These are phyloP conservation scores for Waltiozyma sp. DNA, from an alignment of 1,139 yeast species.

Conservation along the genomic window DNA sequence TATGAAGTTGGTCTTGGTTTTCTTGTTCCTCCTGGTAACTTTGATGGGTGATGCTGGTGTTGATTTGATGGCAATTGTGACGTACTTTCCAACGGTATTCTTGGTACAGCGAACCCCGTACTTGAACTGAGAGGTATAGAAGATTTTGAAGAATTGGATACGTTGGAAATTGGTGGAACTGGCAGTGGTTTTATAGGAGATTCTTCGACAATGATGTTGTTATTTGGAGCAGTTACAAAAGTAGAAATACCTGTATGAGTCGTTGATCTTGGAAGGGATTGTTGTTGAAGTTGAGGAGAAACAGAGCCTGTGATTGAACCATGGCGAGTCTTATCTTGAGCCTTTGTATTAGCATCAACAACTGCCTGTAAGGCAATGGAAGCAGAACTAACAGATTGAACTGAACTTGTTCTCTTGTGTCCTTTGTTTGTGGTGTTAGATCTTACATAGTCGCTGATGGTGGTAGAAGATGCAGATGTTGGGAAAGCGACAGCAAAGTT, in stretches of 20 bases:
- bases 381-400: conserved; percentile 30
- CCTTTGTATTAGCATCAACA: conserved; percentile 35
- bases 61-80: conserved; percentile 7
- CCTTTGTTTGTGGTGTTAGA: conserved; percentile 9
- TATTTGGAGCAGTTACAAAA: conserved; percentile 30
- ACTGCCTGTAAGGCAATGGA: conserved; percentile 60
- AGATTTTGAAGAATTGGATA: conserved; percentile 2
- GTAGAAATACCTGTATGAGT: neutral
- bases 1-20: conserved; percentile 75
- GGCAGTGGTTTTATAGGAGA: conserved; percentile 1
- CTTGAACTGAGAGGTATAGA: neutral
- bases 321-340: conserved; percentile 24
- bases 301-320: conserved; percentile 22
- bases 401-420: conserved; percentile 25
- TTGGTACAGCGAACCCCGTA: conserved; percentile 13
- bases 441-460: conserved; percentile 15
- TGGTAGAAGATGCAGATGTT: conserved; percentile 25
- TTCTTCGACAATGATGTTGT: conserved; percentile 28
- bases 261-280: conserved; percentile 7
- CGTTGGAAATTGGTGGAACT: conserved; percentile 29
- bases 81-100: conserved; percentile 8
- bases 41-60: conserved; percentile 11
- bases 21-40: conserved; percentile 26
- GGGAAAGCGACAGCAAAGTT: conserved; percentile 40
- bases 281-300: conserved; percentile 13